Percentiles rank a stretch among this genome's conserved stretches.
Conservation (phyloP, 768 basidiomycete species). For the Naganishia antarctica region DNA sequence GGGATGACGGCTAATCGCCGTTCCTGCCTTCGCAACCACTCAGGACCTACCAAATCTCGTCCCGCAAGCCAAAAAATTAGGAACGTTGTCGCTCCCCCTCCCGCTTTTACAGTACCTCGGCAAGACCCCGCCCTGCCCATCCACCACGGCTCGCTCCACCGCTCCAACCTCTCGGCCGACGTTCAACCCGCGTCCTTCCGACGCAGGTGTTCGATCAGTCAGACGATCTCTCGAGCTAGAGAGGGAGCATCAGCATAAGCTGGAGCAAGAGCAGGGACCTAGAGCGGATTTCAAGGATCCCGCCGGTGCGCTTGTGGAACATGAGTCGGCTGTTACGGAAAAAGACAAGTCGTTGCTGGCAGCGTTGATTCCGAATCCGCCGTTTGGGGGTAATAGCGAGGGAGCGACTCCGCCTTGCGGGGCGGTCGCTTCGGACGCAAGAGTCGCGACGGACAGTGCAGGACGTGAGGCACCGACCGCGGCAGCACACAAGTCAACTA, state of each 20-base stretch:
- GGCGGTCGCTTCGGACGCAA: no score
- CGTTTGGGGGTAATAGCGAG: neutral
- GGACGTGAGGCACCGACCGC: neutral
- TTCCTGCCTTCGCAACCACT: no score
- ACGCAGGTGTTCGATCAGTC: neutral
- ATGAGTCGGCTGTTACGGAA: neutral
- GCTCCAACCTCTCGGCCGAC: neutral
- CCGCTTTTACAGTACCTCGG: slow-evolving; percentile 22
- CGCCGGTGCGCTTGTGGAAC: neutral
- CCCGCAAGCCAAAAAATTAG: slow-evolving; percentile 32
- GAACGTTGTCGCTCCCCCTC: slow-evolving; percentile 41
- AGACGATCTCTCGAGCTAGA: neutral
- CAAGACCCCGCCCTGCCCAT: neutral
- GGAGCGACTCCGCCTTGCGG: neutral
- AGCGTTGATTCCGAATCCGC: slow-evolving; percentile 12
- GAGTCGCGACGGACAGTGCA: no score
- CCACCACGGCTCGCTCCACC: neutral
- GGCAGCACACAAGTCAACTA: neutral
- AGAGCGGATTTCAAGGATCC: neutral
- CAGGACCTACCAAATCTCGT: slow-evolving; percentile 24
- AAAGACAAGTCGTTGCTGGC: slow-evolving; percentile 21
- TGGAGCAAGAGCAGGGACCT: neutral
- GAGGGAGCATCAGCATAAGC: neutral
- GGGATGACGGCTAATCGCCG: no score
- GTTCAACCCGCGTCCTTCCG: slow-evolving; percentile 13